These are phyloP conservation scores for Colletotrichum sp. DNA, from an alignment of 2,329 filamentous ascomycete genomes.

Conservation along the genomic window DNA sequence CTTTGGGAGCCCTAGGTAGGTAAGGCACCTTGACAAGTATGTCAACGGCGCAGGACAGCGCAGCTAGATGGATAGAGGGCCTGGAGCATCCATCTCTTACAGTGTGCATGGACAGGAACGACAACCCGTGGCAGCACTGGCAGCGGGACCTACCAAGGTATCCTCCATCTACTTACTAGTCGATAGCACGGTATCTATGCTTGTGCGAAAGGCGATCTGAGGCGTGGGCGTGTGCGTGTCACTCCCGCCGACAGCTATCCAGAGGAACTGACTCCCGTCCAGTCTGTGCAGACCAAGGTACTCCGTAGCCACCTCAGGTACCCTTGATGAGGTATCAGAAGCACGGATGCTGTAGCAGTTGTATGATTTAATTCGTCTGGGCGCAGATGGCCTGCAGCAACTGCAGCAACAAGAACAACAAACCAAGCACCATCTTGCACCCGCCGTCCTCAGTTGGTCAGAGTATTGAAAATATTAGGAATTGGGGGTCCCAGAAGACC, in stretches of 20 bases:
- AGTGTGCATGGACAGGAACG: not conserved
- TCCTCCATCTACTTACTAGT: not conserved
- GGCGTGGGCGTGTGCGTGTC: not conserved
- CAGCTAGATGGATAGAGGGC: not conserved
- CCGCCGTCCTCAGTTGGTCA: not conserved
- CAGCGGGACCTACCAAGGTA: not conserved
- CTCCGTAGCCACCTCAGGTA: not conserved
- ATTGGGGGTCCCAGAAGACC: not conserved
- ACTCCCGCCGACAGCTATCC: not conserved
- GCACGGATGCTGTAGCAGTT: not conserved
- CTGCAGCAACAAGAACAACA: not conserved
- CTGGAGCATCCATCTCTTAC: not conserved
- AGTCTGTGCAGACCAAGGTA: not conserved
- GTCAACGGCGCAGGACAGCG: not conserved
- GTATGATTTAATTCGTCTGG: not conserved
- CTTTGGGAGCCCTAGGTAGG: not conserved
- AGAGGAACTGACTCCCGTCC: not conserved
- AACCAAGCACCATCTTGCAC: not conserved
- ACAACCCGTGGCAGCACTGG: not conserved
- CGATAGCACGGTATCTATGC: not conserved
- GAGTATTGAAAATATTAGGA: not conserved
- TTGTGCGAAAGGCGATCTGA: not conserved
- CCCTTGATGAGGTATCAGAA: not conserved
- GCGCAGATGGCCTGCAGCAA: not conserved
- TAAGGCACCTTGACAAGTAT: not conserved